Evolutionary conservation across 192 early-diverging fungal species (phyloP).

Genomic region (Podila epigama): DNA sequence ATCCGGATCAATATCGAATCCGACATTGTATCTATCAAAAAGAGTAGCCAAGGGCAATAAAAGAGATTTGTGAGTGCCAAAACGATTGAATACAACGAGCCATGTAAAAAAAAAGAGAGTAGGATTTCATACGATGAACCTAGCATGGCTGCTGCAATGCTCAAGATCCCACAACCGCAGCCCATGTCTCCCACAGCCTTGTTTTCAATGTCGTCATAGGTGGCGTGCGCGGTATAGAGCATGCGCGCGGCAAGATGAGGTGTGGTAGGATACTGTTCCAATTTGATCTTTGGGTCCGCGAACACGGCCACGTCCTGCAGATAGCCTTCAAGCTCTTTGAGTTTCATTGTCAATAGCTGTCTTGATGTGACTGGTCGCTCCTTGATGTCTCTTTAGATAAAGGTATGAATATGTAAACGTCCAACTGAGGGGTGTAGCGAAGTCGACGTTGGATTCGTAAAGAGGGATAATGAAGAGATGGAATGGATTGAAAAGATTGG

Average conservation of each 20-base stretch:
- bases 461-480: too few relatives aligned
- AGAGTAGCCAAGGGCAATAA: neutral
- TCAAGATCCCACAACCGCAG: constrained; percentile 80
- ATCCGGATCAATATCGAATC: constrained; percentile 76
- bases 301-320: constrained; percentile 71
- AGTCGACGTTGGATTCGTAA: too few relatives aligned
- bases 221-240: constrained; percentile 76
- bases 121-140: constrained; percentile 24
- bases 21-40: constrained; percentile 55
- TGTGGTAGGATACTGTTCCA: constrained; percentile 83
- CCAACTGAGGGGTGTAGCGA: too few relatives aligned
- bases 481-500: too few relatives aligned
- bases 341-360: constrained; percentile 58
- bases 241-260: constrained; percentile 78
- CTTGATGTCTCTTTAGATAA: too few relatives aligned
- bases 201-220: constrained; percentile 76
- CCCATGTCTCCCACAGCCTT: constrained; percentile 79
- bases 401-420: neutral
- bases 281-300: constrained; percentile 72
- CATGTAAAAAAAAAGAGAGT: neutral
- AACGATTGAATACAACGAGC: neutral
- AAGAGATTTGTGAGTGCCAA: neutral
- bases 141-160: constrained; percentile 39
- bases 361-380: neutral
- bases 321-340: constrained; percentile 74